Conservation (phyloP, 2,329 filamentous ascomycete species). For the Sporothrix inflata region DNA sequence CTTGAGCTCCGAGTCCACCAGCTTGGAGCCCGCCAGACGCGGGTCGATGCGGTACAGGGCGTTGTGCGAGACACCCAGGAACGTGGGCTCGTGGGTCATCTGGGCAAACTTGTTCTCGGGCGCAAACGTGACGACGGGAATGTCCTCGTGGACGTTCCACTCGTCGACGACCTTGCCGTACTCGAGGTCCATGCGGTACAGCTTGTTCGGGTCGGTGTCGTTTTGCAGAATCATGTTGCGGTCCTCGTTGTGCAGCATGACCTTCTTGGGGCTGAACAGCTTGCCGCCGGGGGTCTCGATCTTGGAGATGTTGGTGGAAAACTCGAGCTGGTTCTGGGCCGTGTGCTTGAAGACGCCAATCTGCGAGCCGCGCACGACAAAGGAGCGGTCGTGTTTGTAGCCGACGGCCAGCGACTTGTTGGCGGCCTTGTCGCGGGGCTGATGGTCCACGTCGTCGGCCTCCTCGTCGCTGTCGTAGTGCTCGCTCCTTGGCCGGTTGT, state of each 20-base stretch:
- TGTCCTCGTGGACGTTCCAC: conserved; percentile 98
- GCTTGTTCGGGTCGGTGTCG: conserved; percentile 77
- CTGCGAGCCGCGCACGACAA: conserved; percentile 95
- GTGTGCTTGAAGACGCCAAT: conserved; percentile 99
- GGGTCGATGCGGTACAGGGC: conserved; percentile 93
- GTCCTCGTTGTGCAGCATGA: conserved; percentile 93
- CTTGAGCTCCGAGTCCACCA: conserved; percentile 91
- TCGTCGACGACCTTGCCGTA: conserved; percentile 98
- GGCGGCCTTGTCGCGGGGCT: conserved; percentile 69
- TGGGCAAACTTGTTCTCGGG: conserved; percentile 98
- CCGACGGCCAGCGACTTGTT: conserved; percentile 96
- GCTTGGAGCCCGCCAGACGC: conserved; percentile 84
- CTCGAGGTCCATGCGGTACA: conserved; percentile 97
- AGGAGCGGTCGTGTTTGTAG: conserved; percentile 95
- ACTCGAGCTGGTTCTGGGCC: conserved; percentile 87
- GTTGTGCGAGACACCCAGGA: conserved; percentile 90
- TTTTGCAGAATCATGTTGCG: conserved; percentile 89
- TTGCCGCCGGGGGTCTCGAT: conserved; percentile 86
- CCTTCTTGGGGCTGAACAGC: conserved; percentile 91
- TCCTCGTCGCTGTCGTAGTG: conserved; percentile 63
- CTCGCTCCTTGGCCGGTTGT: conserved; percentile 59
- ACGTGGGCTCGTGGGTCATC: conserved; percentile 93
- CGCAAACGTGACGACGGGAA: conserved; percentile 86
- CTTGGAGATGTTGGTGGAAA: conserved; percentile 96
- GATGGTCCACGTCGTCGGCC: conserved; percentile 78